phyloP scores from a whole-genome alignment of 2,329 filamentous ascomycete genomes.

The Colletotrichum siamense region DNA sequence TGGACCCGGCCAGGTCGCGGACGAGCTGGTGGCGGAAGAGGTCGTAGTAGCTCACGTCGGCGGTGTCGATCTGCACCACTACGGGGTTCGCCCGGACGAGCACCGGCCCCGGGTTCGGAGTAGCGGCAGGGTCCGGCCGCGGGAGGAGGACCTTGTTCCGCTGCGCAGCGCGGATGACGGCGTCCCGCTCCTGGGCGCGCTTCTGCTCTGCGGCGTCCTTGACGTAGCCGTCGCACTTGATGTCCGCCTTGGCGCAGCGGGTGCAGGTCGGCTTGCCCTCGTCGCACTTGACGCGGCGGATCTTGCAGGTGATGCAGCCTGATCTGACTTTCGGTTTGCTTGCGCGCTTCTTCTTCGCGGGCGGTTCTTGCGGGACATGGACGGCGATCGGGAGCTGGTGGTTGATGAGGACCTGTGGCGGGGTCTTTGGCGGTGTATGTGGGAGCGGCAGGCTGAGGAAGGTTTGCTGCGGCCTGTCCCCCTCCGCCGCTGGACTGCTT shows the following conservation, averaged over 20 bases:
- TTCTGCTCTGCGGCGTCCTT: not conserved
- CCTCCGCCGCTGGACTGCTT: not conserved
- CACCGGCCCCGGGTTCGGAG: no score
- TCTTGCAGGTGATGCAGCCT: slow-evolving; percentile 27
- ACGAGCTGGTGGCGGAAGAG: slow-evolving; percentile 25
- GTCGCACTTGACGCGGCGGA: slow-evolving; percentile 35
- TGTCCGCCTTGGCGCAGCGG: slow-evolving; percentile 19
- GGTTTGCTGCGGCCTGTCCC: not conserved
- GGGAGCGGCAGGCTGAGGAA: not conserved
- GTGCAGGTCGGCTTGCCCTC: slow-evolving; percentile 30
- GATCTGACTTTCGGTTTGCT: slow-evolving; percentile 22
- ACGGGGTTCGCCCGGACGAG: not conserved
- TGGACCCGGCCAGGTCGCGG: slow-evolving; percentile 23
- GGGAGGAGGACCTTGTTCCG: not conserved
- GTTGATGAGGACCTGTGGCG: not conserved
- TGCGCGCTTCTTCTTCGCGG: slow-evolving; percentile 1
- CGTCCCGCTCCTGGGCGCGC: not conserved
- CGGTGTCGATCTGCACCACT: not conserved
- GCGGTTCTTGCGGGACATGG: not conserved
- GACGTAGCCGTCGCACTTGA: slow-evolving; percentile 23
- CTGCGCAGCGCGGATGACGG: not conserved
- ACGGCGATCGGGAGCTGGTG: not conserved
- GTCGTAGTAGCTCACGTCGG: slow-evolving; percentile 24
- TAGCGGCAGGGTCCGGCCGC: not conserved
- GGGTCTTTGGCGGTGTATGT: not conserved